Percentiles rank a stretch among this genome's conserved stretches.
Evolutionary conservation across 768 basidiomycete genomes (phyloP).

Genomic region (Boletus sp.): DNA sequence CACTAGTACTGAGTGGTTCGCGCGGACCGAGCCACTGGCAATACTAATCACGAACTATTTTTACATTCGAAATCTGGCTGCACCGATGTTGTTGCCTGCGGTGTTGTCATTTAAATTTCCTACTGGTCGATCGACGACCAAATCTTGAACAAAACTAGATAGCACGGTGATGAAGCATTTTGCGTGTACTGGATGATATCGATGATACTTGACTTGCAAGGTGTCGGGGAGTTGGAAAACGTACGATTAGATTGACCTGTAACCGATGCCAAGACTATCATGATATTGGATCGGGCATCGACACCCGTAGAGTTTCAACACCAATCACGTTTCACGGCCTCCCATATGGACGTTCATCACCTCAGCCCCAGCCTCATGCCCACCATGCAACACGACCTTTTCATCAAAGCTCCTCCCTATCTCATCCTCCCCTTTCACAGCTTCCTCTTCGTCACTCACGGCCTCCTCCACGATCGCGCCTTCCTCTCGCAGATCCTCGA

Average conservation of each 20-base stretch:
- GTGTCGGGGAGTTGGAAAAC: too few species aligned
- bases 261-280: too few species aligned
- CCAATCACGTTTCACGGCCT: constrained; percentile 8
- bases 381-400: constrained; percentile 37
- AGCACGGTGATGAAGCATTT: background rate
- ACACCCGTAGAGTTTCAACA: background rate
- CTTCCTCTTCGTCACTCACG: constrained; percentile 42
- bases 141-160: background rate
- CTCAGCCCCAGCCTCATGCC: constrained; percentile 2
- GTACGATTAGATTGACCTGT: too few species aligned
- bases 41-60: background rate
- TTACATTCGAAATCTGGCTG: background rate
- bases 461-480: constrained; percentile 70
- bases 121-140: too few species aligned
- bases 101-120: too few species aligned
- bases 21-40: background rate
- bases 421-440: constrained; percentile 10
- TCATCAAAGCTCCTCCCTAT: constrained; percentile 39
- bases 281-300: background rate
- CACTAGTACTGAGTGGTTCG: too few species aligned
- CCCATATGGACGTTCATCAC: constrained; percentile 21
- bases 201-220: too few species aligned
- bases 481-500: constrained; percentile 55
- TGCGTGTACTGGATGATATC: too few species aligned
- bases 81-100: too few species aligned